These are phyloP conservation scores for Clitopilus hobsonii DNA, from an alignment of 768 basidiomycete species.

Conservation along the genomic window DNA sequence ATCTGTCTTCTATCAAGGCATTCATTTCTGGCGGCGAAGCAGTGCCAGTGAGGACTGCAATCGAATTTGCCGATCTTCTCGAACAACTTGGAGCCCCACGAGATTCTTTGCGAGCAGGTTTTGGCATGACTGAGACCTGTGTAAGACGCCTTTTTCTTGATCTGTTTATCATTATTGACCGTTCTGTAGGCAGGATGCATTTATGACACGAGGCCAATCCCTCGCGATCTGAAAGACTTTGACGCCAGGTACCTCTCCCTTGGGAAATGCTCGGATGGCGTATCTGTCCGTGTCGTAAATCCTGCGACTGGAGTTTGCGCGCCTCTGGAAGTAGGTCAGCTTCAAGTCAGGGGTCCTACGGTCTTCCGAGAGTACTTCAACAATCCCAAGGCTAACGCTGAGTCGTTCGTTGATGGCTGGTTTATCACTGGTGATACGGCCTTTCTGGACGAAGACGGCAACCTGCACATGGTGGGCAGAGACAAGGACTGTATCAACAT, in stretches of 20 bases:
- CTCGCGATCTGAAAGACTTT: conserved; percentile 14
- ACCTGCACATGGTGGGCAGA: background rate
- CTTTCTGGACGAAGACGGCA: background rate
- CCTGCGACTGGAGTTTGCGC: conserved; percentile 20
- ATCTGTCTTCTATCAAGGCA: background rate
- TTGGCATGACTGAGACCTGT: conserved; percentile 3
- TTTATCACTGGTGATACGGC: background rate
- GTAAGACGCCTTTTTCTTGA: background rate
- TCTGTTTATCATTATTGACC: background rate
- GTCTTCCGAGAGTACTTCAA: conserved; percentile 46
- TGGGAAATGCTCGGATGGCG: conserved; percentile 30
- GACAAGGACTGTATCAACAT: background rate
- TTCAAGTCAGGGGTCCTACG: conserved; percentile 35
- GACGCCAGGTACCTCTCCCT: conserved; percentile 24
- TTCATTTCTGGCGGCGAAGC: conserved; percentile 1
- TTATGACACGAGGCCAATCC: conserved; percentile 24
- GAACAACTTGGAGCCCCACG: background rate
- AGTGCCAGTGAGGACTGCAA: background rate
- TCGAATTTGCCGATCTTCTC: background rate
- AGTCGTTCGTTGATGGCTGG: conserved; percentile 25
- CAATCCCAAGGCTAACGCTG: conserved; percentile 36
- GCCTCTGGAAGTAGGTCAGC: conserved; percentile 27
- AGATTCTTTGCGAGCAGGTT: background rate
- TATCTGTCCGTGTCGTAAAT: conserved; percentile 30
- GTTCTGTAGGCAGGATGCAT: conserved; percentile 41